Percentiles rank a stretch among this genome's conserved stretches.
Conservation (phyloP, 805 yeast species). For the Wickerhamiella parazyma region DNA sequence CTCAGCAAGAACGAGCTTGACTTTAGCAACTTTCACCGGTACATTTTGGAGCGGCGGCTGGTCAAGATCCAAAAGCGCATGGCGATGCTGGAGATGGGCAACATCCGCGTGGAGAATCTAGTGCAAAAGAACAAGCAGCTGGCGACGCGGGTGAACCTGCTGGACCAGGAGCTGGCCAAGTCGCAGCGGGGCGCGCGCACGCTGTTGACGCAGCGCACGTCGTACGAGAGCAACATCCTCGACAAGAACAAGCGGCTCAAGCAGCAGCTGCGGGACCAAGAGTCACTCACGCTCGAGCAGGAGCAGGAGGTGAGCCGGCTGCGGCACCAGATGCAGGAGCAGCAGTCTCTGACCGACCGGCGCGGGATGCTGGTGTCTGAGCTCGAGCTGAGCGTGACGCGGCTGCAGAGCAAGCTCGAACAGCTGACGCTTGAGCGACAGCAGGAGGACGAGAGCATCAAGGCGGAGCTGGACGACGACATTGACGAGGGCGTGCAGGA, state of each 20-base stretch:
- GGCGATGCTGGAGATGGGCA: slow-evolving; percentile 20
- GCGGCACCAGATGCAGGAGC: slow-evolving; percentile 21
- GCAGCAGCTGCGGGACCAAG: slow-evolving; percentile 17
- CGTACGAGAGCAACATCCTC: slow-evolving; percentile 26
- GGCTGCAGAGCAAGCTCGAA: slow-evolving; percentile 8
- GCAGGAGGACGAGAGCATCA: slow-evolving; percentile 3
- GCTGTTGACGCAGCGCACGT: slow-evolving; percentile 25
- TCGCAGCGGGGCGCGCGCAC: slow-evolving; percentile 25
- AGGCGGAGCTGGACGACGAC: neutral
- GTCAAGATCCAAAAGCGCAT: slow-evolving; percentile 26
- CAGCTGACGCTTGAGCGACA: slow-evolving; percentile 11
- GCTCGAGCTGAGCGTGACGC: slow-evolving; percentile 14
- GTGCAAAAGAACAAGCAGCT: slow-evolving; percentile 22
- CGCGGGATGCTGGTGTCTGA: slow-evolving; percentile 21
- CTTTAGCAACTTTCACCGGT: slow-evolving; percentile 40
- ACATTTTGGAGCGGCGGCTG: slow-evolving; percentile 32
- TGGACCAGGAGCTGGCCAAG: slow-evolving; percentile 23
- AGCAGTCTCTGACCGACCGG: slow-evolving; percentile 24
- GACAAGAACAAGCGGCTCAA: slow-evolving; percentile 24
- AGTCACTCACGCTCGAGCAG: slow-evolving; percentile 17
- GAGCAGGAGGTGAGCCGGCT: slow-evolving; percentile 21
- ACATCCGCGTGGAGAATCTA: slow-evolving; percentile 23
- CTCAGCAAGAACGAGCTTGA: slow-evolving; percentile 47
- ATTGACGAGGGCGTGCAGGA: neutral
- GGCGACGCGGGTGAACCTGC: slow-evolving; percentile 17